phyloP scores from a whole-genome alignment of 768 basidiomycete species.

The Mycena rosella region DNA sequence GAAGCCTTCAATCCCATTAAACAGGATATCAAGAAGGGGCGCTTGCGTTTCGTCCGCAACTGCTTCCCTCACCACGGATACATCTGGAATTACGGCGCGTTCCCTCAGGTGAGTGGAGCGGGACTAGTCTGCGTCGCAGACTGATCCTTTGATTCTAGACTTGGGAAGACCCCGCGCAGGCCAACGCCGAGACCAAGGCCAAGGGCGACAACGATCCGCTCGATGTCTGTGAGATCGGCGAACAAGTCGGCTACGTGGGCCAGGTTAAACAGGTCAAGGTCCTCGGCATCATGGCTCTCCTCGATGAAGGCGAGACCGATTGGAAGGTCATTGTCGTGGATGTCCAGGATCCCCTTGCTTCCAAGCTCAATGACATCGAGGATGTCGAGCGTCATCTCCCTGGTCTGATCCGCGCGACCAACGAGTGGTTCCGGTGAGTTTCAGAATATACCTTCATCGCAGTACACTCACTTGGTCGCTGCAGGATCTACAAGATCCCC shows the following conservation, averaged over 20 bases:
- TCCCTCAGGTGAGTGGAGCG: conserved; percentile 85
- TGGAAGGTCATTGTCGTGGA: conserved; percentile 99
- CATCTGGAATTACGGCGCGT: conserved; percentile 99
- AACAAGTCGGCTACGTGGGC: conserved; percentile 96
- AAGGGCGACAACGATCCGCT: conserved; percentile 99
- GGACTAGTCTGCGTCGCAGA: not conserved
- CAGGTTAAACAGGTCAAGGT: conserved; percentile 99
- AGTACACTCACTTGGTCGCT: conserved; percentile 23
- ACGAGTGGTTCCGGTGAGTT: conserved; percentile 93
- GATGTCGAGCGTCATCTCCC: conserved; percentile 99
- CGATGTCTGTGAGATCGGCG: conserved; percentile 99
- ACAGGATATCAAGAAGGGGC: conserved; percentile 98
- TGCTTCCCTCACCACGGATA: conserved; percentile 99
- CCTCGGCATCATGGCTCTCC: conserved; percentile 99
- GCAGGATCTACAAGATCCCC: conserved; percentile 95
- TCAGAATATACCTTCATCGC: not conserved
- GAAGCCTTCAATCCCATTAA: conserved; percentile 99
- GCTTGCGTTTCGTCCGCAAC: conserved; percentile 97
- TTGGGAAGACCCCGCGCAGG: conserved; percentile 93
- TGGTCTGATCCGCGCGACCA: conserved; percentile 95
- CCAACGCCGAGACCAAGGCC: conserved; percentile 97
- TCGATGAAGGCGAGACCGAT: conserved; percentile 99
- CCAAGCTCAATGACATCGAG: conserved; percentile 98
- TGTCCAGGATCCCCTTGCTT: conserved; percentile 93
- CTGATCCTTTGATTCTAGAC: conserved; percentile 71